Base-by-base conservation (phyloP, 2,329 filamentous ascomycete genomes). In the Endoconidiophora laricicola region DNA sequence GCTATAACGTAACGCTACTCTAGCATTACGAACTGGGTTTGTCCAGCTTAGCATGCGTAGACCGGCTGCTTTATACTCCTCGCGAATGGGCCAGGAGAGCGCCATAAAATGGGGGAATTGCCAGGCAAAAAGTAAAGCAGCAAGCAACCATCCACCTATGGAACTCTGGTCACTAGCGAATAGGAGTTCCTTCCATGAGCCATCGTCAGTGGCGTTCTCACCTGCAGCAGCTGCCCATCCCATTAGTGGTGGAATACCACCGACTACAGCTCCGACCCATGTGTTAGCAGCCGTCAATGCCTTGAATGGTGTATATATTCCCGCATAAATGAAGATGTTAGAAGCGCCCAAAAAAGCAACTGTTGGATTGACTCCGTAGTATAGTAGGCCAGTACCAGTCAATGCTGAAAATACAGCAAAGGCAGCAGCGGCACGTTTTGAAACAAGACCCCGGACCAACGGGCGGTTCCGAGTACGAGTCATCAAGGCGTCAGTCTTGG, bases 31-130 rank as follows among this genome's bases (percentile, higher is more conserved):
- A 0, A 80, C 79, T 0, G 88, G 86, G 61, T 96, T 90, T 4
- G 83, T 81, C 81, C 88, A 96, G 44, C 76, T 78, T 3, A 96
- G 71, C 91, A 83, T 83, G 55, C 72, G 71, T 59, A 81, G 72
- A 6, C 78, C 79, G 0, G 76, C 79, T 9, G 68, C 70, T 56
- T 79, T 81, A 70, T 98, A 98, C 63, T 98, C 91, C 6, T 93
- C 81, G 18, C 86, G 74, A 54, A 96, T 94, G 3, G 77, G 72
- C 76, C 90, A 93, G 44, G 84, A 88, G 20, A 98, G 72, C 1
- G 88, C 83, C 73, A 95, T 96, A 69, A 98, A 98, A 66, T 98
- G 91, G 2, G 91, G 87, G 61, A 98, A 96, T 62, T 98, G 90
- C 91, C 91, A 98, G 10, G 87, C 83, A 57, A 94, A 94, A 4